Percentiles rank a stretch among this genome's conserved stretches.
Evolutionary conservation across 2,329 filamentous ascomycete species (phyloP).

Genomic region (Penicillium psychrosexuale): DNA sequence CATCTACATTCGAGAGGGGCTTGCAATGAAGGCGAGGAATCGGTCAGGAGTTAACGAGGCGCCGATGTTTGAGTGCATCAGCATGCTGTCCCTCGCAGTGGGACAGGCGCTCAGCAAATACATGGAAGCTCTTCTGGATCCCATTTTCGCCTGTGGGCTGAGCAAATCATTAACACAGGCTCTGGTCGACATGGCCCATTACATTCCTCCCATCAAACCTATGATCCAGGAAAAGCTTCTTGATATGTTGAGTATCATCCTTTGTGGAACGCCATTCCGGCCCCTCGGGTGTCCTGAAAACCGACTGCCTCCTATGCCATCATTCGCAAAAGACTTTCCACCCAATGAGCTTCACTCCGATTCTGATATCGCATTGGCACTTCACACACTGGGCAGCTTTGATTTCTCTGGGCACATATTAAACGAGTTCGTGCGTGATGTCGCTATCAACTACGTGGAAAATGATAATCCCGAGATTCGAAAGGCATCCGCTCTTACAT

Average conservation of each 20-base stretch:
- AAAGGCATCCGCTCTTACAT: conserved; percentile 91
- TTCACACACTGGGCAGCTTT: conserved; percentile 96
- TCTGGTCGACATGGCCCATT: conserved; percentile 96
- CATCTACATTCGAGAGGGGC: conserved; percentile 86
- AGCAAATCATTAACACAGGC: conserved; percentile 93
- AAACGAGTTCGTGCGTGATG: conserved; percentile 97
- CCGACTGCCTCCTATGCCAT: conserved; percentile 73
- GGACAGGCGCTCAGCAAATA: conserved; percentile 97
- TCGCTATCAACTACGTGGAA: conserved; percentile 96
- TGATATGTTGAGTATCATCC: conserved; percentile 89
- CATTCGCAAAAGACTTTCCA: conserved; percentile 85
- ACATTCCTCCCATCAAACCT: conserved; percentile 89
- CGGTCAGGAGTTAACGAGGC: conserved; percentile 58
- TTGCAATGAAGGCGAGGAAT: conserved; percentile 72
- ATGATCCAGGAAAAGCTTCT: conserved; percentile 91
- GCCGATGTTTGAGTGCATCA: conserved; percentile 96
- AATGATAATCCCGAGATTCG: conserved; percentile 91
- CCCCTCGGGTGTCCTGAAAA: conserved; percentile 89
- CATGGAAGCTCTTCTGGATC: conserved; percentile 91
- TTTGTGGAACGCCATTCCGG: conserved; percentile 88
- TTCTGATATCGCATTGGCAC: conserved; percentile 83
- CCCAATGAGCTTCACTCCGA: conserved; percentile 77
- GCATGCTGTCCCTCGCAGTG: conserved; percentile 89
- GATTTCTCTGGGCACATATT: conserved; percentile 87
- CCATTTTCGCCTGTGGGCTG: conserved; percentile 94